phyloP scores from a whole-genome alignment of 306 rosid species.

The Vigna unguiculata region DNA sequence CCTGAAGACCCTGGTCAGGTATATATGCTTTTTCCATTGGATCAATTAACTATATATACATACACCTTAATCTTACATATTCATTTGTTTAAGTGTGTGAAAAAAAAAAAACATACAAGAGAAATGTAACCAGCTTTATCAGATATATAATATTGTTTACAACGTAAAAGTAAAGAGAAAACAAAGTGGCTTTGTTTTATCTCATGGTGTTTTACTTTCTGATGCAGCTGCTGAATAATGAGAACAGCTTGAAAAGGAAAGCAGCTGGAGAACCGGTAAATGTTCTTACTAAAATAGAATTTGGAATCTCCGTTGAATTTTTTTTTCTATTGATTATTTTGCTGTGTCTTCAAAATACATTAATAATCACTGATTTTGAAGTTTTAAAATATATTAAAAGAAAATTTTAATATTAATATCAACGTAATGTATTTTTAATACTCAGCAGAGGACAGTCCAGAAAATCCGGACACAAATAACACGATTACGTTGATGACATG shows the following conservation, averaged over 20 bases:
- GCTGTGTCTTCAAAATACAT: no score
- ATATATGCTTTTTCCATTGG: conserved; percentile 56
- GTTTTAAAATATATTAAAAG: no score
- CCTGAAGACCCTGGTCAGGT: conserved; percentile 99
- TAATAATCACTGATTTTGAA: no score
- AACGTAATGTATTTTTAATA: no score
- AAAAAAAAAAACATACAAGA: conserved; percentile 40
- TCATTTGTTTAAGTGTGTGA: conserved; percentile 19
- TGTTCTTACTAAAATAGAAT: no score
- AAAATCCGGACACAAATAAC: no score
- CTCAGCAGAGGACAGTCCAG: no score
- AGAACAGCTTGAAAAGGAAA: conserved; percentile 82
- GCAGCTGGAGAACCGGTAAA: conserved; percentile 62
- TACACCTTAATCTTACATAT: conserved; percentile 11
- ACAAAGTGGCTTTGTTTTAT: neutral
- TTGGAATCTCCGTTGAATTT: no score
- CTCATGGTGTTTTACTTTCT: conserved; percentile 33
- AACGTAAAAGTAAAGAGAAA: neutral
- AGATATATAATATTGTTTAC: conserved; percentile 28
- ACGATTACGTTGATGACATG: no score
- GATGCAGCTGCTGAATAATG: conserved; percentile 73
- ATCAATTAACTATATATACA: conserved; percentile 52
- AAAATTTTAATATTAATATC: no score
- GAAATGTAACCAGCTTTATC: conserved; percentile 48
- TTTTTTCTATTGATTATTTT: no score